Conservation (phyloP, 257 asterid genomes). For the Echites panduratus region DNA sequence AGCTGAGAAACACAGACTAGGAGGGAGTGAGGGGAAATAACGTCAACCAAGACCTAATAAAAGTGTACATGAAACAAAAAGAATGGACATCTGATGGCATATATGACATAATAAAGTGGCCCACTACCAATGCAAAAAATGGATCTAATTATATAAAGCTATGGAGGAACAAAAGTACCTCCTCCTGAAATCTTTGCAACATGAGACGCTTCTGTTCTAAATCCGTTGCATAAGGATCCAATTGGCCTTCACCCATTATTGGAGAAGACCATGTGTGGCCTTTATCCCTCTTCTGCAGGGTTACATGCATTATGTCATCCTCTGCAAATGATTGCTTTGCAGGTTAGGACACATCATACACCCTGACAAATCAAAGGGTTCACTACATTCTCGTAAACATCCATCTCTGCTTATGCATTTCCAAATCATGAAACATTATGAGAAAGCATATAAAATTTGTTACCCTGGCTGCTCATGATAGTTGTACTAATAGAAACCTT, state of each 20-base stretch:
- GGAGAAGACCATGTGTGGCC: slow-evolving; percentile 98
- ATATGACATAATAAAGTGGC: not conserved
- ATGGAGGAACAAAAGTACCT: slow-evolving; percentile 37
- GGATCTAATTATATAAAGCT: not conserved
- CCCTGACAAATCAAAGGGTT: not conserved
- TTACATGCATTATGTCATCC: slow-evolving; percentile 83
- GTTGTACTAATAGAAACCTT: not conserved
- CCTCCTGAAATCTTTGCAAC: slow-evolving; percentile 97
- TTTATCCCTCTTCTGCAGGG: slow-evolving; percentile 92
- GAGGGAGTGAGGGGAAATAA: not conserved
- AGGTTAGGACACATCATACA: not conserved
- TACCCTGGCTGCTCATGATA: not conserved
- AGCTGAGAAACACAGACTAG: not conserved
- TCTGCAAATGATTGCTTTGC: slow-evolving; percentile 36
- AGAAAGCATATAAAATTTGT: not conserved
- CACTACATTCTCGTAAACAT: not conserved
- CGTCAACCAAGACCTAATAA: slow-evolving; percentile 2
- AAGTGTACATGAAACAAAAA: not conserved
- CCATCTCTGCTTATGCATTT: not conserved
- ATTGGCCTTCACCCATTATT: slow-evolving; percentile 70
- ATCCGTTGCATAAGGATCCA: slow-evolving; percentile 79
- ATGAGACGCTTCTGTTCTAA: slow-evolving; percentile 93
- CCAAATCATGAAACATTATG: not conserved
- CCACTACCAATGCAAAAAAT: not conserved
- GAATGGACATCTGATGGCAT: not conserved